Evolutionary conservation across 2,329 filamentous ascomycete species (phyloP), one percentile per base, ranked within the genome.

Genomic region (Exophiala spinifera): DNA sequence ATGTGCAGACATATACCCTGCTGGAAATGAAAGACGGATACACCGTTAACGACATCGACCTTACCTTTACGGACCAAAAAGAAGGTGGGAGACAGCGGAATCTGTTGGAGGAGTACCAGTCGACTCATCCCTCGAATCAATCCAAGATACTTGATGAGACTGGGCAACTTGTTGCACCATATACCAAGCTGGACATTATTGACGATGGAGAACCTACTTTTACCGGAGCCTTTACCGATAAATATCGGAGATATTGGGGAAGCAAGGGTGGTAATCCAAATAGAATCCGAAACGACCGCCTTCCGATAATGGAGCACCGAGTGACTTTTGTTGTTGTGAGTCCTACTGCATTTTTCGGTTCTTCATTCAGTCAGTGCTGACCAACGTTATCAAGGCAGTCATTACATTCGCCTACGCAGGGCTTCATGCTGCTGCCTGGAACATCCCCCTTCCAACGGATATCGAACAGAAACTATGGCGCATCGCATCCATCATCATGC

Each of bases 371-470:
- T 31, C 28, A 3, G 10, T 31, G 28, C 28, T 31, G 10, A 31
- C 28, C 28, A 10, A 31, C 28, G 28, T 31, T 6, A 31, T 31
- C 28, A 31, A 31, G 28, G 28, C 28, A 3, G n/a, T 59, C 10
- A 51, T 53, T 33, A 53, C 51, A 13, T n/a, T 46, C 7, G 48
- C 60, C 31, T 64, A 63, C 40, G 62, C 60, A 23, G 53, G 47
- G 10, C 43, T 64, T 7, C 65, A 67, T 40, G 59, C 56, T 21
- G 36, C 59, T 7, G 64, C 63, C 4, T 67, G 66, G 65, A 62
- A 66, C 44, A 64, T 64, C 23, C 44, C 49, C 13, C 65, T 66
- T 46, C 63, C 64, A 13, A 64, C 63, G 15, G 11, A 40, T 5
- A 47, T 51, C n/a, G 66, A 67, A 43, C 55, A 49, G 15, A n/a